A percentile compares a stretch with the other conserved stretches of the same genome.
These are phyloP conservation scores for Coniochaeta hoffmannii DNA, from an alignment of 2,329 filamentous ascomycete genomes.

Conservation along the genomic window DNA sequence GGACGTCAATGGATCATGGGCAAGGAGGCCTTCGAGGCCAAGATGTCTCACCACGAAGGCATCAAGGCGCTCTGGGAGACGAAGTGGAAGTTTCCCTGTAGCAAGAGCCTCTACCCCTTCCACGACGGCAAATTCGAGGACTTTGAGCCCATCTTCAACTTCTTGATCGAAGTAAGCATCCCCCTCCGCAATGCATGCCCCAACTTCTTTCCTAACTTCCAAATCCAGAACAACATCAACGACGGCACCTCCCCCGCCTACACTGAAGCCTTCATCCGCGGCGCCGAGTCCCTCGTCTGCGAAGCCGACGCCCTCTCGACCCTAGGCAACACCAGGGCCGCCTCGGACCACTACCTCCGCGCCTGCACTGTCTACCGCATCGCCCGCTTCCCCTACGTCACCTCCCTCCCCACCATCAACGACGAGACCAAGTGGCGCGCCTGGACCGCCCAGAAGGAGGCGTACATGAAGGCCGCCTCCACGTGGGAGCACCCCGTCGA, in stretches of 20 bases:
- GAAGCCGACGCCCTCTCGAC: constrained; percentile 43
- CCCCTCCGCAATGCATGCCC: background rate
- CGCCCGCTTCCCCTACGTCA: constrained; percentile 58
- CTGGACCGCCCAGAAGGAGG: constrained; percentile 58
- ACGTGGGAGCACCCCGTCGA: constrained; percentile 50
- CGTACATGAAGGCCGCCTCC: constrained; percentile 49
- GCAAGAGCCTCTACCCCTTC: constrained; percentile 63
- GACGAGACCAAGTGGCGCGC: constrained; percentile 48
- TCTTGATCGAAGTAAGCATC: constrained; percentile 44
- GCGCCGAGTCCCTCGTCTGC: constrained; percentile 47
- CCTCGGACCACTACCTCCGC: constrained; percentile 59
- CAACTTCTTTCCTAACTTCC: background rate
- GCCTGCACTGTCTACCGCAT: constrained; percentile 69
- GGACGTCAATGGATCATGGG: constrained; percentile 34
- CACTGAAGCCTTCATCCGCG: constrained; percentile 54
- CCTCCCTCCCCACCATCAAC: constrained; percentile 22
- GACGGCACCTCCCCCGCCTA: constrained; percentile 60
- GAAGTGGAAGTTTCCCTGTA: constrained; percentile 63
- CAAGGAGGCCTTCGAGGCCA: constrained; percentile 29
- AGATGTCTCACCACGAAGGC: constrained; percentile 50
- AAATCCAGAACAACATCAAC: constrained; percentile 44
- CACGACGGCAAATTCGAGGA: constrained; percentile 63
- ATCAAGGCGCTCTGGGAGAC: constrained; percentile 64
- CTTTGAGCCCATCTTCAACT: constrained; percentile 61
- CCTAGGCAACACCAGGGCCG: constrained; percentile 39